Conservation (phyloP, 139 green algal genomes). For the Chlorella sp. region DNA sequence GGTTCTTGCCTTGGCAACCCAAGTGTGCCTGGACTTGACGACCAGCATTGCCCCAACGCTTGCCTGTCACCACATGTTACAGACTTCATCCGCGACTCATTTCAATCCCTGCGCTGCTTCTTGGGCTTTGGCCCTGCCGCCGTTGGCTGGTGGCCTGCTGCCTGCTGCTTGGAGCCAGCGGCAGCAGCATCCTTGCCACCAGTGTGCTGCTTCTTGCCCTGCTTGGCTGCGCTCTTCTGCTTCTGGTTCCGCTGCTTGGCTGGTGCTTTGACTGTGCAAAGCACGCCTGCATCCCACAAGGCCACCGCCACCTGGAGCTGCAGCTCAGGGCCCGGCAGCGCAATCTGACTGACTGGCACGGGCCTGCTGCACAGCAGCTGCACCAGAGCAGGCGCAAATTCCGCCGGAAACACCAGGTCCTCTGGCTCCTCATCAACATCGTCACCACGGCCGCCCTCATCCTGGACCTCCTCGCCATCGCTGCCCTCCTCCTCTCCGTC, state of each 20-base stretch:
- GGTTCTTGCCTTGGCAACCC: no score
- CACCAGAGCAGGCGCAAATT: constrained; percentile 29
- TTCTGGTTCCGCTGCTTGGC: not conserved
- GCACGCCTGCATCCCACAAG: constrained; percentile 15
- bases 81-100: no score
- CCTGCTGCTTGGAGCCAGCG: no score
- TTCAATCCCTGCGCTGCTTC: no score
- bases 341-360: constrained; percentile 16
- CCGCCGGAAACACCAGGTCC: constrained; percentile 35
- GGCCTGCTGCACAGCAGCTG: constrained; percentile 25
- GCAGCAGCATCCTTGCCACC: no score
- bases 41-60: no score
- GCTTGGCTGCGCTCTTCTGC: not conserved
- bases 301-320: constrained; percentile 18
- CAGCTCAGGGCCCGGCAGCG: constrained; percentile 13
- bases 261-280: not conserved
- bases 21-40: no score
- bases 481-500: not conserved
- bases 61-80: no score
- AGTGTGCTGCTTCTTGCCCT: not conserved
- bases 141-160: no score
- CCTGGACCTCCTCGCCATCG: not conserved
- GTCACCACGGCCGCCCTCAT: not conserved
- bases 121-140: no score
- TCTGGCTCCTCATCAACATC: not conserved